These are phyloP conservation scores for Euphorbia lathyris DNA, from an alignment of 345 rosid species.

Conservation along the genomic window DNA sequence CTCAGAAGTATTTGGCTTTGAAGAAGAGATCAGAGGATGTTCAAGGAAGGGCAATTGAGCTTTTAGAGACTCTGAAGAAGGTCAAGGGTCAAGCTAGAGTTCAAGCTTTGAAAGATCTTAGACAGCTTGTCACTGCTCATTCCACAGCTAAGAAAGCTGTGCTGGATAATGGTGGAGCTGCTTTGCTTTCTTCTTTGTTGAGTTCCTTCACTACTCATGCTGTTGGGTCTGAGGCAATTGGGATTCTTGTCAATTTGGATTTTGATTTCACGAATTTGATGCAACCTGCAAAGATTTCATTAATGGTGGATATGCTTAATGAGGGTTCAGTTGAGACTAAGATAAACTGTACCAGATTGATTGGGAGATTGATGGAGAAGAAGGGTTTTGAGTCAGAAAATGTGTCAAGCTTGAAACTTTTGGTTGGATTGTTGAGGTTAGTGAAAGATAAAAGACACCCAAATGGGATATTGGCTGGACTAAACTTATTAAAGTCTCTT, in stretches of 20 bases:
- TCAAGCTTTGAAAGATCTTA: conserved; percentile 57
- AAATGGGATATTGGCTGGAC: conserved; percentile 24
- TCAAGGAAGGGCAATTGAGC: conserved; percentile 57
- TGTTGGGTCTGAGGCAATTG: conserved; percentile 66
- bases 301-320: conserved; percentile 63
- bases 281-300: conserved; percentile 62
- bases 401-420: conserved; percentile 30
- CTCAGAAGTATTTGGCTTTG: conserved; percentile 57
- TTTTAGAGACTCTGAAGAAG: conserved; percentile 50
- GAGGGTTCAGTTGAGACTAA: conserved; percentile 67
- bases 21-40: conserved; percentile 73
- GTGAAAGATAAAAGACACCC: conserved; percentile 32
- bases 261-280: conserved; percentile 60
- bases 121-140: conserved; percentile 49
- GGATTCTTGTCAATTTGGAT: conserved; percentile 58
- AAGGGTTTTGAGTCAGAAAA: conserved; percentile 38
- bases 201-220: conserved; percentile 72
- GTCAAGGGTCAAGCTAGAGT: conserved; percentile 69
- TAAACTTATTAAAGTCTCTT: conserved; percentile 21
- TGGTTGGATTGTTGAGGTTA: conserved; percentile 33
- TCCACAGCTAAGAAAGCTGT: conserved; percentile 47
- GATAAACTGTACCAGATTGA: conserved; percentile 54
- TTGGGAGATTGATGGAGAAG: conserved; percentile 47
- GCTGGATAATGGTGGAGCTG: conserved; percentile 55
- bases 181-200: conserved; percentile 43